phyloP scores from a whole-genome alignment of 805 yeast genomes.

The Monosporozyma siamensis region DNA sequence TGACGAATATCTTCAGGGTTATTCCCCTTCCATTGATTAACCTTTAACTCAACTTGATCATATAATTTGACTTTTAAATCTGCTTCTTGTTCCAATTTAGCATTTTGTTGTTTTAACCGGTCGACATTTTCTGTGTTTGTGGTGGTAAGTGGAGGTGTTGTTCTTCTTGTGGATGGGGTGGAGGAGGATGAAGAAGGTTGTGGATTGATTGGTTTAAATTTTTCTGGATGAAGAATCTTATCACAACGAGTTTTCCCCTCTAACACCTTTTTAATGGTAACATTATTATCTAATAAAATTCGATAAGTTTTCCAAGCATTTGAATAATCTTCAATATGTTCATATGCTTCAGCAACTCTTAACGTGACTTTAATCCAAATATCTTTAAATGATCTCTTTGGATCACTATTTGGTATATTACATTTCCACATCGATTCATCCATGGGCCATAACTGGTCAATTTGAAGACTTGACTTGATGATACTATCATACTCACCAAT shows the following conservation, averaged over 20 bases:
- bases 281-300: slow-evolving; percentile 57
- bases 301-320: slow-evolving; percentile 57
- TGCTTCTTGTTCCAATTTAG: slow-evolving; percentile 36
- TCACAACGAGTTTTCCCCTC: slow-evolving; percentile 80
- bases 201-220: background rate
- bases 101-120: slow-evolving; percentile 41
- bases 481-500: slow-evolving; percentile 51
- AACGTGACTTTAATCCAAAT: slow-evolving; percentile 66
- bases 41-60: slow-evolving; percentile 48
- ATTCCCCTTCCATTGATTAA: slow-evolving; percentile 59
- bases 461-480: slow-evolving; percentile 25
- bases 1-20: slow-evolving; percentile 77
- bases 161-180: slow-evolving; percentile 7
- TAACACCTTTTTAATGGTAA: slow-evolving; percentile 50
- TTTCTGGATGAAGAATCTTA: slow-evolving; percentile 47
- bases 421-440: slow-evolving; percentile 35
- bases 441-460: slow-evolving; percentile 28
- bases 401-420: slow-evolving; percentile 31
- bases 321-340: slow-evolving; percentile 60
- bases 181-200: slow-evolving; percentile 33
- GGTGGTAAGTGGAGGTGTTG: no score
- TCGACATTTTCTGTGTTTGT: slow-evolving; percentile 37
- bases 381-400: slow-evolving; percentile 33
- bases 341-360: slow-evolving; percentile 77
- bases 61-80: slow-evolving; percentile 50